Conservation (phyloP, 2,329 filamentous ascomycete species). For the Calonectria henricotiae region DNA sequence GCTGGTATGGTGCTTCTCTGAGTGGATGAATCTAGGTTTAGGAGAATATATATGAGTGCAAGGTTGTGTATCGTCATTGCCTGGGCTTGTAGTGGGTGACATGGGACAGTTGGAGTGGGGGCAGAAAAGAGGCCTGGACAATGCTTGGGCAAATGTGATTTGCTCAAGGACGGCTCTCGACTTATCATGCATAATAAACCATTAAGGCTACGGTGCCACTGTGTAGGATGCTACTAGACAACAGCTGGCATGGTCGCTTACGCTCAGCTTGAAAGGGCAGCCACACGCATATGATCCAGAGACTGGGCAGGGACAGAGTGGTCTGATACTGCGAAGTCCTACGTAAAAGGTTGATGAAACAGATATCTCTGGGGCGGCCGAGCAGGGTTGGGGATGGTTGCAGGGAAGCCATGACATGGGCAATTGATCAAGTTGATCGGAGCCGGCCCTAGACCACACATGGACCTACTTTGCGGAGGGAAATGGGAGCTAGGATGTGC, state of each 20-base stretch:
- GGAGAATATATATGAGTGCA: not conserved
- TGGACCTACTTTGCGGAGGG: not conserved
- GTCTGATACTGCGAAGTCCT: slow-evolving; percentile 1
- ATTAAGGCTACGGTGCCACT: not conserved
- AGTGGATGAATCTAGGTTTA: not conserved
- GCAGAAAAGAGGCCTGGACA: not conserved
- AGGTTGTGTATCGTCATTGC: not conserved
- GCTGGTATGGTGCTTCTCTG: not conserved
- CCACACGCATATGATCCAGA: slow-evolving; percentile 1
- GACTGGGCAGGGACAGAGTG: not conserved
- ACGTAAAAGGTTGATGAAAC: not conserved
- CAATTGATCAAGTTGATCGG: slow-evolving; percentile 16
- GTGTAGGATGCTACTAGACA: not conserved
- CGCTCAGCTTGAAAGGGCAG: not conserved
- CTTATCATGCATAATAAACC: not conserved
- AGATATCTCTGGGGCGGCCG: slow-evolving; percentile 4
- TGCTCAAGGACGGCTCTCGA: not conserved
- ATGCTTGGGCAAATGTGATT: not conserved
- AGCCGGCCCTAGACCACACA: not conserved
- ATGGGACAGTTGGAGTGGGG: not conserved
- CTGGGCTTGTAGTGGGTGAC: not conserved
- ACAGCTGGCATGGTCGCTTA: slow-evolving; percentile 7
- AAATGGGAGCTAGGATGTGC: not conserved
- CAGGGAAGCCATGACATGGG: not conserved
- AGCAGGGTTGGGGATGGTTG: slow-evolving; percentile 4